These are phyloP conservation scores for Canavalia ensiformis DNA, from an alignment of 306 rosid genomes.

Conservation along the genomic window DNA sequence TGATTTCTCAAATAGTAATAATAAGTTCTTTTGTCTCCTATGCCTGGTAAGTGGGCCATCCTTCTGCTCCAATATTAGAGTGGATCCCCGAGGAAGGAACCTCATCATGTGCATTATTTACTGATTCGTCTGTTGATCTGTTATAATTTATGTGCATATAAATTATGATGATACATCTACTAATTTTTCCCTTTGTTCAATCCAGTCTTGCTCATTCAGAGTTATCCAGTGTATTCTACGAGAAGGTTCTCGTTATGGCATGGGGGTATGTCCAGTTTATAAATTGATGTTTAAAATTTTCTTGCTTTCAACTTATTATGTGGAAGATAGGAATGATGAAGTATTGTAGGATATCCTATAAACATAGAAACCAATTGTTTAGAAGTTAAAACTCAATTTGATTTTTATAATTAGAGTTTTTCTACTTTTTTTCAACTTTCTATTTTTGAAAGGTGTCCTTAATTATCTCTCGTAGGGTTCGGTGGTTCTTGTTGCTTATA, in stretches of 20 bases:
- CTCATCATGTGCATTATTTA: slow-evolving; percentile 21
- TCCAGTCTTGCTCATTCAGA: slow-evolving; percentile 96
- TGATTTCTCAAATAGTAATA: neutral
- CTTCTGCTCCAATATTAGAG: neutral
- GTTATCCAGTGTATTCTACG: slow-evolving; percentile 91
- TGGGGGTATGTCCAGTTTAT: slow-evolving; percentile 61
- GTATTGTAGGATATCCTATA: no score
- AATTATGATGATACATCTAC: slow-evolving; percentile 27
- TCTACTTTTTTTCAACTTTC: neutral
- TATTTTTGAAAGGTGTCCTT: neutral
- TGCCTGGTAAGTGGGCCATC: neutral
- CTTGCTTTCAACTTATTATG: neutral
- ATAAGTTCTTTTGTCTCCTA: neutral
- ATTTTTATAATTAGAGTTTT: neutral
- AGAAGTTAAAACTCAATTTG: neutral
- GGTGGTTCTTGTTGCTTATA: no score
- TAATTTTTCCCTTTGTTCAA: slow-evolving; percentile 41
- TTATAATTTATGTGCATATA: neutral
- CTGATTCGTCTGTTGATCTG: neutral
- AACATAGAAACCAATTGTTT: neutral
- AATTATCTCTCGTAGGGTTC: neutral
- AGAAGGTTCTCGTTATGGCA: slow-evolving; percentile 80
- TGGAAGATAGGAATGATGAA: neutral
- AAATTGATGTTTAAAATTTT: slow-evolving; percentile 39
- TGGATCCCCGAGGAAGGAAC: neutral